Evolutionary conservation across 176 grass and related monocot genomes (phyloP).

Genomic region (Bonia amplexicaulis): DNA sequence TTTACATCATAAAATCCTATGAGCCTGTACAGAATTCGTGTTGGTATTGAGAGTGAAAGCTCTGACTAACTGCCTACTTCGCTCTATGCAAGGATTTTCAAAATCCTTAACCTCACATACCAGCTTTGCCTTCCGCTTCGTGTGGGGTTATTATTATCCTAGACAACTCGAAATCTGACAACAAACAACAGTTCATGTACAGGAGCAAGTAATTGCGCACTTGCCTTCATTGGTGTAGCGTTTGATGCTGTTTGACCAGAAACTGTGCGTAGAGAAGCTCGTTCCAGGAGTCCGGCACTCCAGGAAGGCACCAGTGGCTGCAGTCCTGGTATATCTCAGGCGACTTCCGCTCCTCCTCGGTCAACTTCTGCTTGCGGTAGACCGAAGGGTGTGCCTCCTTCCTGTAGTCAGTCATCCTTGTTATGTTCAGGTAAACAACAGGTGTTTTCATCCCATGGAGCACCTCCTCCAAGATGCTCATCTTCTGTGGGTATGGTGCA

Average conservation of each 20-base stretch:
- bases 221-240: conserved; percentile 51
- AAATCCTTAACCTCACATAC: conserved; percentile 23
- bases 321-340: conserved; percentile 73
- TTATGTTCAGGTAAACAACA: conserved; percentile 80
- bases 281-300: conserved; percentile 83
- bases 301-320: conserved; percentile 91
- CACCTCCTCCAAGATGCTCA: conserved; percentile 67
- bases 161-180: conserved; percentile 11
- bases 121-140: conserved; percentile 14
- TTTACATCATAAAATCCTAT: conserved; percentile 41
- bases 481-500: conserved; percentile 55
- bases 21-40: conserved; percentile 24
- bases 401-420: conserved; percentile 91
- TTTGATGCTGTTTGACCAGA: conserved; percentile 49
- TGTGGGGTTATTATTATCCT: conserved; percentile 23
- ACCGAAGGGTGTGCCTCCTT: conserved; percentile 94
- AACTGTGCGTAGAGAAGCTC: conserved; percentile 85
- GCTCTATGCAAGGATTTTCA: conserved; percentile 36
- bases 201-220: conserved; percentile 24
- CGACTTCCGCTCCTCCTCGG: conserved; percentile 51
- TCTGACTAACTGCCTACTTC: conserved; percentile 28
- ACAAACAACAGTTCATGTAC: conserved; percentile 52
- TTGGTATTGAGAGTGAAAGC: conserved; percentile 6
- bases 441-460: conserved; percentile 69
- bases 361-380: conserved; percentile 61